Conservation (phyloP, 2,329 filamentous ascomycete genomes). For the Diaporthe nobilis region DNA sequence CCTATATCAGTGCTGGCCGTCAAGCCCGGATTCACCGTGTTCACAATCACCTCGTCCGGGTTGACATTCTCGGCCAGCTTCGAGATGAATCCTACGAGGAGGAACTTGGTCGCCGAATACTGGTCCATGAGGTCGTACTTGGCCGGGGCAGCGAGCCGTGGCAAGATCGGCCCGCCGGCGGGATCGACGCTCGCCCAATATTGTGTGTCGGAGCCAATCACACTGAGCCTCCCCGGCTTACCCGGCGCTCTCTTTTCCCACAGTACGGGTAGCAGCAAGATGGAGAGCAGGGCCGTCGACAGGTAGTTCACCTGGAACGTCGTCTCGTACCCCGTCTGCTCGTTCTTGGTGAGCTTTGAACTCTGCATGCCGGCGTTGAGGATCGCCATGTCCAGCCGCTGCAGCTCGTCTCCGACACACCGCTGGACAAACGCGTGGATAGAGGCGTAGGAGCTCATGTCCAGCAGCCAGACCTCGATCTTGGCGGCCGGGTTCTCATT, state of each 20-base stretch:
- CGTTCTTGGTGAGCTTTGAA: not conserved
- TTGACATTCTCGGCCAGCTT: constrained; percentile 55
- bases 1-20: constrained; percentile 11
- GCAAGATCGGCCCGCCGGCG: not conserved
- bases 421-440: constrained; percentile 15
- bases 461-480: constrained; percentile 35
- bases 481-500: constrained; percentile 16
- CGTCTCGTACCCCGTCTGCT: constrained; percentile 19
- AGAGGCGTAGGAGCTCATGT: constrained; percentile 25
- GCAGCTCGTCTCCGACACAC: constrained; percentile 1
- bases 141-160: not conserved
- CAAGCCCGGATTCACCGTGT: constrained; percentile 53
- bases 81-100: constrained; percentile 39
- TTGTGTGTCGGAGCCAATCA: constrained; percentile 8
- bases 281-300: constrained; percentile 6
- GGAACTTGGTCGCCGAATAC: constrained; percentile 20
- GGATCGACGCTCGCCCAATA: constrained; percentile 11
- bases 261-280: constrained; percentile 19
- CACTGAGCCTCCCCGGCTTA: not conserved
- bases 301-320: constrained; percentile 33
- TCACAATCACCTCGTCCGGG: constrained; percentile 53
- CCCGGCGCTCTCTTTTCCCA: constrained; percentile 5
- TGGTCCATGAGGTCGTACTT: not conserved
- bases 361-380: constrained; percentile 23
- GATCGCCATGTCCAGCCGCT: constrained; percentile 19